These are phyloP conservation scores for Apostasia shenzhenica DNA, from an alignment of 106 monocot species.

Conservation along the genomic window DNA sequence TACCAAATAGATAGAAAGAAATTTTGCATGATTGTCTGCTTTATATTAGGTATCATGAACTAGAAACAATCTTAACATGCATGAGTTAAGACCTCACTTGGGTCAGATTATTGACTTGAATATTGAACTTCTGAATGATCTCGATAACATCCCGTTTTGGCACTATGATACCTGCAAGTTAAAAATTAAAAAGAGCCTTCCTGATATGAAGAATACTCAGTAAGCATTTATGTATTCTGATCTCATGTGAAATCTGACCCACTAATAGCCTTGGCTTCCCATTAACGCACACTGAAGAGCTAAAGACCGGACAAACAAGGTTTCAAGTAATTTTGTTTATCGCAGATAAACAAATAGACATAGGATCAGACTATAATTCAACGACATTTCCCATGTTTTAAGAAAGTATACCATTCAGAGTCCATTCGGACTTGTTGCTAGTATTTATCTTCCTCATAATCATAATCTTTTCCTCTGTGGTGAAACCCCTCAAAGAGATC, in stretches of 20 bases:
- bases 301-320: not conserved
- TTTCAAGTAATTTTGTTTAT: no score
- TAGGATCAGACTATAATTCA: no score
- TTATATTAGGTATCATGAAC: not conserved
- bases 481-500: conserved; percentile 54
- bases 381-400: no score
- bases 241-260: not conserved
- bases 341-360: no score
- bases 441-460: conserved; percentile 74
- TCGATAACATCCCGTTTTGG: conserved; percentile 77
- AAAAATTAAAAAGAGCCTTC: not conserved
- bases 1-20: no score
- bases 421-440: conserved; percentile 92
- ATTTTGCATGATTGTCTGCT: no score
- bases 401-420: conserved; percentile 58
- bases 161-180: conserved; percentile 45
- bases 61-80: not conserved
- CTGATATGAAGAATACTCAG: not conserved
- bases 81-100: conserved; percentile 41
- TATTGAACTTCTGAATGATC: conserved; percentile 83
- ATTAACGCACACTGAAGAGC: not conserved
- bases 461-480: conserved; percentile 27
- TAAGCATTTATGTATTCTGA: not conserved
- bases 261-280: not conserved
- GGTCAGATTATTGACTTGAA: conserved; percentile 97